Evolutionary conservation across 805 yeast species (phyloP), one percentile per base, ranked within the genome.

Genomic region (Hanseniaspora taiwanica): DNA sequence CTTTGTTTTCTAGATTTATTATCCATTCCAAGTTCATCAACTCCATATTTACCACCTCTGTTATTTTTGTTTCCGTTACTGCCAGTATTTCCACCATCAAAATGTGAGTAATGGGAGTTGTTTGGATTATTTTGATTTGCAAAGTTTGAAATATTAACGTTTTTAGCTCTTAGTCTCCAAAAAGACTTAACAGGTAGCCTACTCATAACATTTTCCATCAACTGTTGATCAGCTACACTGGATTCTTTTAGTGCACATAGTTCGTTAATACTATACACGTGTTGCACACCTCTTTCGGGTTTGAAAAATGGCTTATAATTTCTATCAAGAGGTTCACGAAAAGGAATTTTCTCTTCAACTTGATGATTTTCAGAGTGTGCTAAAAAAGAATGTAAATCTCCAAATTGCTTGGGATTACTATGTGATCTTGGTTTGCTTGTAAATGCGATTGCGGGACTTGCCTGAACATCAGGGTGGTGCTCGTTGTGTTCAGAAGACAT

Each of bases 141-240:
- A n/a, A n/a, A n/a, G n/a, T n/a, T n/a, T n/a, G n/a, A n/a, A n/a
- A n/a, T n/a, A n/a, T n/a, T n/a, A n/a, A n/a, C n/a, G n/a, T n/a
- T n/a, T 39, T 43, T 49, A 37, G 49, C 55, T 45, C 59, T 61
- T 40, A 64, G 50, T 44, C 71, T 63, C 71, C 76, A 75, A 48
- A 74, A 75, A 14, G 64, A 58, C 40, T 54, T 58, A 27, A 62
- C 69, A 3, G 79, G 78, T 45, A 72, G 58, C 21, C 54, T 45
- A 12, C 59, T 51, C 6, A 55, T 50, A 43, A 60, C 57, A 38
- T 54, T 50, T 13, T 52, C 51, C 17, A 64, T 43, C 24, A 68
- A 52, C 27, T 49, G 52, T n/a, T 56, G 52, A 6, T 25, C 29
- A 8, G 29, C 29, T 60, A 54, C 1, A 55, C 34, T 39, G 53